Conservation (phyloP, 2,329 filamentous ascomycete species). For the Hypocreales sp. region DNA sequence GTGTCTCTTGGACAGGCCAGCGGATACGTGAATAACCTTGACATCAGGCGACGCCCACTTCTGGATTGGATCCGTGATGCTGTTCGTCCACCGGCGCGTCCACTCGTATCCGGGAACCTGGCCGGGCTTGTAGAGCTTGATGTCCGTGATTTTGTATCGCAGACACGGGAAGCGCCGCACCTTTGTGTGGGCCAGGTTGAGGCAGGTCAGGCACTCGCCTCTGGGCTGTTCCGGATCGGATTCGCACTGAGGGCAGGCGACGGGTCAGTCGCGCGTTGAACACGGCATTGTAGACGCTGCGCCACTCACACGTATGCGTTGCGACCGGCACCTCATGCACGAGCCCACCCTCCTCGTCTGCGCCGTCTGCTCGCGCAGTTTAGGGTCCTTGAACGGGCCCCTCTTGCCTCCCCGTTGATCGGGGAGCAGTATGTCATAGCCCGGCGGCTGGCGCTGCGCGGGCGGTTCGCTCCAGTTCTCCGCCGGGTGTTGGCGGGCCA, state of each 20-base stretch:
- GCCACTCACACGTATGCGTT: constrained; percentile 44
- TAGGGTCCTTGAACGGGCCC: constrained; percentile 38
- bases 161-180: constrained; percentile 40
- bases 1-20: constrained; percentile 32
- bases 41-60: constrained; percentile 38
- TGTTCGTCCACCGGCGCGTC: constrained; percentile 42
- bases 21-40: constrained; percentile 33
- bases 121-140: constrained; percentile 41
- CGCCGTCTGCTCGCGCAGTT: constrained; percentile 36
- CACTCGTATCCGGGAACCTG: constrained; percentile 43
- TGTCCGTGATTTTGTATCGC: constrained; percentile 44
- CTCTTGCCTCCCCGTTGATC: constrained; percentile 21
- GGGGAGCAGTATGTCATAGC: constrained; percentile 13
- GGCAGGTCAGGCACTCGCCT: constrained; percentile 37
- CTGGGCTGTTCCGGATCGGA: constrained; percentile 28
- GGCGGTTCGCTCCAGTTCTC: constrained; percentile 7
- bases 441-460: constrained; percentile 10
- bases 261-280: no score
- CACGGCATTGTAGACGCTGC: no score
- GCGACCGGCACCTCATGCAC: constrained; percentile 46
- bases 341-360: constrained; percentile 41
- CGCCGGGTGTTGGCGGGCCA: constrained; percentile 2
- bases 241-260: constrained; percentile 27
- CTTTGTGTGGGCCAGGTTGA: constrained; percentile 32
- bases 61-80: constrained; percentile 37